A percentile compares a stretch with the other conserved stretches of the same genome.
Conservation (phyloP, 495 filamentous ascomycete species). For the Talaromyces wortmannii region DNA sequence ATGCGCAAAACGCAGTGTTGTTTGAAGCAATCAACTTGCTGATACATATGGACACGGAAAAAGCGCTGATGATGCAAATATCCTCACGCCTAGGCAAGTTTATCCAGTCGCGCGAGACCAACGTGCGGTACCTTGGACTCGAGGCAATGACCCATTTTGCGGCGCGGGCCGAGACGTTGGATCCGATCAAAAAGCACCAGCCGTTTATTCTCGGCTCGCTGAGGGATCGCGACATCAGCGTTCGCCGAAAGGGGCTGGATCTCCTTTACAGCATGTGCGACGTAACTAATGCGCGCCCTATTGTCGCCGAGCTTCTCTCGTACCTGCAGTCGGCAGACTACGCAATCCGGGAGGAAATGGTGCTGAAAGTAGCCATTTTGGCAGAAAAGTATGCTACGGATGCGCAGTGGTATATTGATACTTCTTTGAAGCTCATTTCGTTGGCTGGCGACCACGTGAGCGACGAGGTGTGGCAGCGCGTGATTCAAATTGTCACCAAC, state of each 20-base stretch:
- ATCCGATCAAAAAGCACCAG: slow-evolving; percentile 97
- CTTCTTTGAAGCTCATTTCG: slow-evolving; percentile 87
- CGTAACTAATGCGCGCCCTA: slow-evolving; percentile 78
- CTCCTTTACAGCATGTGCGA: slow-evolving; percentile 99
- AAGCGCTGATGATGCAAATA: slow-evolving; percentile 92
- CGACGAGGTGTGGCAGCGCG: slow-evolving; percentile 98
- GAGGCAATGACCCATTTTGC: slow-evolving; percentile 99
- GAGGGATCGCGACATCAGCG: slow-evolving; percentile 94
- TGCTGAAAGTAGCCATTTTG: slow-evolving; percentile 94
- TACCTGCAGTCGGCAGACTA: slow-evolving; percentile 97
- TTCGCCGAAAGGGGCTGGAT: slow-evolving; percentile 91
- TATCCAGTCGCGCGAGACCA: slow-evolving; percentile 94
- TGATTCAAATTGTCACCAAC: slow-evolving; percentile 98
- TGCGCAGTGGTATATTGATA: slow-evolving; percentile 98
- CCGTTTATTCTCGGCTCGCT: slow-evolving; percentile 91
- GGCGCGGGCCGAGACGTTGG: slow-evolving; percentile 86
- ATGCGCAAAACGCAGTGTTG: slow-evolving; percentile 95
- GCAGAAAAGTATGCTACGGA: slow-evolving; percentile 99
- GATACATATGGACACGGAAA: slow-evolving; percentile 97
- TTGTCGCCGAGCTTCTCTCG: slow-evolving; percentile 88
- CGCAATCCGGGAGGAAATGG: slow-evolving; percentile 98
- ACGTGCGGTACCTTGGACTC: slow-evolving; percentile 92
- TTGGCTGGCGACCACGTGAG: slow-evolving; percentile 98
- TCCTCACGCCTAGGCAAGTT: slow-evolving; percentile 92
- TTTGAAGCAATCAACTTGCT: slow-evolving; percentile 99